phyloP scores from a whole-genome alignment of 257 asterid genomes.

The Nicotiana sylvestris region DNA sequence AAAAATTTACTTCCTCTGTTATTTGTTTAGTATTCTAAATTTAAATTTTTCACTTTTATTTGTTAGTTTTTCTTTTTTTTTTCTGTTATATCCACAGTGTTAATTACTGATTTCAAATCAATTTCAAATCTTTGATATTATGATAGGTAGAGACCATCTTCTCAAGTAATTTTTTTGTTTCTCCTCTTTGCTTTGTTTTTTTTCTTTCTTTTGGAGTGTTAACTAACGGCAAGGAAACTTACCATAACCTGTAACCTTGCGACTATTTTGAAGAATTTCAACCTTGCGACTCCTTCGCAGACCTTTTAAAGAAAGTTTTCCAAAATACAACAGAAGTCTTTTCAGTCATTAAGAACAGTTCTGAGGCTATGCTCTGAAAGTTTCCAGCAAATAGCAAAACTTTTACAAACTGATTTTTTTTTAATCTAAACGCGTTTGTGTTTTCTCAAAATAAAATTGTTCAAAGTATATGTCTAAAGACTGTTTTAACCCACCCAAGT shows the following conservation, averaged over 20 bases:
- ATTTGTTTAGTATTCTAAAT: too few species aligned
- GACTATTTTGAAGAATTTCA: not conserved
- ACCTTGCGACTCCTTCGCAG: not conserved
- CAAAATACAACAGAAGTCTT: not conserved
- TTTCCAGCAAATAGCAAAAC: not conserved
- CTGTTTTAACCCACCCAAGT: not conserved
- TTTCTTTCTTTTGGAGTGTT: not conserved
- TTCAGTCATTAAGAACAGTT: not conserved
- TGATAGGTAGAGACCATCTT: too few species aligned
- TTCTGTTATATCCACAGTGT: too few species aligned
- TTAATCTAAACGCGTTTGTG: not conserved
- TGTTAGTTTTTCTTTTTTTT: too few species aligned
- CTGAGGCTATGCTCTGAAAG: not conserved
- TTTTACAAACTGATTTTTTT: not conserved
- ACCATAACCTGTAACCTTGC: not conserved
- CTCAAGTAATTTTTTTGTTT: too few species aligned
- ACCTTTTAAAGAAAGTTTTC: not conserved
- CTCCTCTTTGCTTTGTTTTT: not conserved
- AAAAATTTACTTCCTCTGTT: not conserved
- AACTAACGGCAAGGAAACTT: not conserved
- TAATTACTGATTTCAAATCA: too few species aligned
- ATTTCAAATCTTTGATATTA: too few species aligned
- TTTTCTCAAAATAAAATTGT: not conserved
- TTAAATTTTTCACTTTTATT: too few species aligned
- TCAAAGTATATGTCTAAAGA: not conserved